Conservation (phyloP, 1,139 yeast species). For the Blastobotrys illinoisensis region DNA sequence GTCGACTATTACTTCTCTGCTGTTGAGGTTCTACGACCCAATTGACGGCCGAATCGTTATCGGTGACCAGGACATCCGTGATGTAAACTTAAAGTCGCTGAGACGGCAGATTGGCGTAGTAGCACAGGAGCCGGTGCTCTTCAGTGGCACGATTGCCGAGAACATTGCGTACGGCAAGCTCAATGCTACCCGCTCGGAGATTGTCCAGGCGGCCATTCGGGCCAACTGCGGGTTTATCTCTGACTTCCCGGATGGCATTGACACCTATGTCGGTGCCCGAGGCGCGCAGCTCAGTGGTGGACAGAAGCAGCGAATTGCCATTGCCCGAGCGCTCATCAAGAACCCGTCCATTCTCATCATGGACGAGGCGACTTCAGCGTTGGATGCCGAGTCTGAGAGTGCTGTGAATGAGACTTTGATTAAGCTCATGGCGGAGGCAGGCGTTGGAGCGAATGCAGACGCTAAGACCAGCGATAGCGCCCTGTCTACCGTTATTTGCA, state of each 20-base stretch:
- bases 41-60: conserved; percentile 56
- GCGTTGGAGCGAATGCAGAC: background rate
- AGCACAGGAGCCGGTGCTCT: conserved; percentile 89
- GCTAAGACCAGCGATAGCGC: background rate
- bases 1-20: conserved; percentile 77
- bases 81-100: conserved; percentile 65
- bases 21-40: conserved; percentile 81
- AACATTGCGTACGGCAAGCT: conserved; percentile 73
- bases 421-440: conserved; percentile 52
- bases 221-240: conserved; percentile 78
- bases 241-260: conserved; percentile 72
- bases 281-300: conserved; percentile 88
- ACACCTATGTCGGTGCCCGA: conserved; percentile 80
- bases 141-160: conserved; percentile 83
- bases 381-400: conserved; percentile 83
- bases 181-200: conserved; percentile 55
- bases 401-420: conserved; percentile 65
- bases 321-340: conserved; percentile 75
- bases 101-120: conserved; percentile 79
- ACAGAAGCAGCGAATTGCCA: conserved; percentile 77
- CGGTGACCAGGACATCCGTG: conserved; percentile 63
- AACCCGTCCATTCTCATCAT: conserved; percentile 64
- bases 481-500: conserved; percentile 70
- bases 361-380: conserved; percentile 80
- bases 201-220: conserved; percentile 64